Percentiles rank a stretch among this genome's conserved stretches.
Conservation (phyloP, 495 filamentous ascomycete genomes). For the Daldinia decipiens region DNA sequence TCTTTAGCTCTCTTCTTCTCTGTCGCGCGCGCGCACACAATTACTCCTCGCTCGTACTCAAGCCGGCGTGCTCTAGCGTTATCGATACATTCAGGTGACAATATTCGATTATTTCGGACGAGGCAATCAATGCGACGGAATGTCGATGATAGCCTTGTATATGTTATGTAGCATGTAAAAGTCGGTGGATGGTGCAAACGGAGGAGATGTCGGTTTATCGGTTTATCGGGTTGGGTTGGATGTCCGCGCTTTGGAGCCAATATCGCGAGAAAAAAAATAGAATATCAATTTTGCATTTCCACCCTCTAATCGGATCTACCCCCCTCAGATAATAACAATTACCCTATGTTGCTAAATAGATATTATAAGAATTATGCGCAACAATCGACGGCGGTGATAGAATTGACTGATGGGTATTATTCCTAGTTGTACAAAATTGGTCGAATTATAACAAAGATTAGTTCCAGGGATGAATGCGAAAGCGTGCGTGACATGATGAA, state of each 20-base stretch:
- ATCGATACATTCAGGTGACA: slow-evolving; percentile 32
- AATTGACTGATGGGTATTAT: slow-evolving; percentile 29
- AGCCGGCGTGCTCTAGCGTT: slow-evolving; percentile 20
- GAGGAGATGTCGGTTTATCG: slow-evolving; percentile 6
- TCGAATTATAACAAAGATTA: slow-evolving; percentile 43
- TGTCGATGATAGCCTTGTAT: slow-evolving; percentile 6
- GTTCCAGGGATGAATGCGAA: slow-evolving; percentile 42
- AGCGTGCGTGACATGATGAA: slow-evolving; percentile 41
- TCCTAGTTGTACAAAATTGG: slow-evolving; percentile 32
- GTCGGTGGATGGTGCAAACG: slow-evolving; percentile 23
- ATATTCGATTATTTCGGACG: slow-evolving; percentile 1
- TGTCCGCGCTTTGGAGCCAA: slow-evolving; percentile 23
- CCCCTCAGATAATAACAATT: slow-evolving; percentile 3
- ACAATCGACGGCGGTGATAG: slow-evolving; percentile 11
- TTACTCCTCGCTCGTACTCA: slow-evolving; percentile 35
- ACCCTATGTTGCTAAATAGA: neutral
- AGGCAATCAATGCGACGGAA: slow-evolving; percentile 26
- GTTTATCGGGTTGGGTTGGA: slow-evolving; percentile 16
- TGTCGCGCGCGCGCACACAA: slow-evolving; percentile 34
- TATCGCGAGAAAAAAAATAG: slow-evolving; percentile 23
- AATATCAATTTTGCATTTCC: slow-evolving; percentile 21
- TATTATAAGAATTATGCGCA: slow-evolving; percentile 24
- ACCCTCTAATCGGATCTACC: slow-evolving; percentile 4
- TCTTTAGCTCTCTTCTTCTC: slow-evolving; percentile 15
- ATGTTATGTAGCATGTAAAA: slow-evolving; percentile 21